Evolutionary conservation across 495 filamentous ascomycete genomes (phyloP), one percentile per base, ranked within the genome.

Genomic region (Geoglossum glabrum): DNA sequence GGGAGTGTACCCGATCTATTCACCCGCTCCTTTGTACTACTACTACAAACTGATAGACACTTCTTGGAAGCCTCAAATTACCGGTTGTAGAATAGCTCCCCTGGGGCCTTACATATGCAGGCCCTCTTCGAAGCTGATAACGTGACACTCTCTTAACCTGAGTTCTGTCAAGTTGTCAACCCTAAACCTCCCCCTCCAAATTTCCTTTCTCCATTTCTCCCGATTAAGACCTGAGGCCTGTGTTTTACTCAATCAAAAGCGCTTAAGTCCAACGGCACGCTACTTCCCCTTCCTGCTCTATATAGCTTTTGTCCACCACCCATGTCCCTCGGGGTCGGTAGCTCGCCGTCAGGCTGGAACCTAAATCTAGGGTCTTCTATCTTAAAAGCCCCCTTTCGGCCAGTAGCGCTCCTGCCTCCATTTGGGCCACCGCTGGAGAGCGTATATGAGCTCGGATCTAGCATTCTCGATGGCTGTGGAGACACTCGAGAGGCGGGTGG

Each of bases 201-300:
- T n/a, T n/a, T n/a, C n/a, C n/a, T n/a, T n/a, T n/a, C n/a, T n/a
- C n/a, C n/a, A n/a, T n/a, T n/a, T n/a, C n/a, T n/a, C n/a, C n/a
- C n/a, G n/a, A n/a, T n/a, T n/a, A n/a, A n/a, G n/a, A n/a, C n/a
- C n/a, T n/a, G n/a, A n/a, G n/a, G n/a, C n/a, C n/a, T n/a, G n/a
- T n/a, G n/a, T n/a, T n/a, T n/a, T n/a, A n/a, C 36, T 60, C 60
- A 72, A 31, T 64, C 63, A 60, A 69, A 71, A 17, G 64, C 61
- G 59, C 73, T 78, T 65, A 98, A 70, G 72, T 98, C 86, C 64
- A 97, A 74, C 43, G 92, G 92, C 46, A 98, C 89, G 72, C 85
- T 95, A 70, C 87, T 95, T 26, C 87, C 90, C 66, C 90, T 77
- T 9, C 92, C 92, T 27, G 90, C 92, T 45, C 90, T 76, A 70